Conservation (phyloP, 2,329 filamentous ascomycete genomes). For the Stemphylium vesicarium region DNA sequence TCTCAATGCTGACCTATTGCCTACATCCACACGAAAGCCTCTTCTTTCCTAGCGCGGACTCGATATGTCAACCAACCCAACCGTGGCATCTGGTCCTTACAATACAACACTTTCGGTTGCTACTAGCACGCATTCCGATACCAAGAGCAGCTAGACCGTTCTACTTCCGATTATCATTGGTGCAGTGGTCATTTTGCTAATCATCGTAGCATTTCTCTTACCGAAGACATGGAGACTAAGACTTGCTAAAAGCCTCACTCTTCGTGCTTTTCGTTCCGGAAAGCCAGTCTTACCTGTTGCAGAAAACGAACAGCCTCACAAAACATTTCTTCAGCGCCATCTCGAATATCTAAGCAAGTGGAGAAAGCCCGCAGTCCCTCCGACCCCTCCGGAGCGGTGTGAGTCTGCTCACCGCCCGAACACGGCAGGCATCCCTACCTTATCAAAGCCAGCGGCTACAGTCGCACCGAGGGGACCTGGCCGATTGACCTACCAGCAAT, state of each 20-base stretch:
- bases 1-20: no score
- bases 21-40: no score
- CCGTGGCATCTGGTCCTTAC: background rate
- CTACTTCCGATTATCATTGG: background rate
- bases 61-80: background rate
- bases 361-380: slow-evolving; percentile 9
- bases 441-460: background rate
- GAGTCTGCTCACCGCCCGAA: background rate
- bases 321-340: no score
- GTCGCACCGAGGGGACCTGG: no score
- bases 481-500: no score
- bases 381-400: background rate
- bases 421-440: background rate
- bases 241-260: background rate
- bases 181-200: background rate
- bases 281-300: background rate
- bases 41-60: no score
- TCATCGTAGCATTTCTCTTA: background rate
- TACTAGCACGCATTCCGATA: background rate
- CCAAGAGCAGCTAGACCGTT: background rate
- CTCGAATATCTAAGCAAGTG: slow-evolving; percentile 9
- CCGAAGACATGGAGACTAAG: background rate
- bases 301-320: no score
- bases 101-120: background rate
- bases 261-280: background rate